phyloP scores from a whole-genome alignment of 306 rosid species.

The Cucurbita ficifolia region DNA sequence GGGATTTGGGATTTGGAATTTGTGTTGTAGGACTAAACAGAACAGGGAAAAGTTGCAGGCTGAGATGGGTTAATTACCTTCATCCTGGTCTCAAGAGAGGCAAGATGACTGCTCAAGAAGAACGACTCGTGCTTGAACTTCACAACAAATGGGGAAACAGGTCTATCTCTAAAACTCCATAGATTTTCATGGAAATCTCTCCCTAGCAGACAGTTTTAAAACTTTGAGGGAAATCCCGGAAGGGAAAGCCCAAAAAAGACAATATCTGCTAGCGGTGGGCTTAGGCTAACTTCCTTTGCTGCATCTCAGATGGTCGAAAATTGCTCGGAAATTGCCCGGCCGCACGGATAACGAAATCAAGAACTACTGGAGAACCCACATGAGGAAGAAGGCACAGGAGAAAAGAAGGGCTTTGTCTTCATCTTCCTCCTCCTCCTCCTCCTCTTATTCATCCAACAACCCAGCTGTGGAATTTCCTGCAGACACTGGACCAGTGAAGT shows the following conservation, averaged over 20 bases:
- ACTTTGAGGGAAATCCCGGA: too few relatives aligned
- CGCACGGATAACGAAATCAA: conserved; percentile 95
- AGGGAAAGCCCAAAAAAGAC: too few relatives aligned
- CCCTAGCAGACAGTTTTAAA: too few relatives aligned
- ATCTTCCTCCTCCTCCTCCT: conserved; percentile 15
- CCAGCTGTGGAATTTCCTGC: conserved; percentile 26
- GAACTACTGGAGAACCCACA: conserved; percentile 90
- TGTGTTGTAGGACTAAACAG: conserved; percentile 70
- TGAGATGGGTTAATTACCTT: conserved; percentile 91
- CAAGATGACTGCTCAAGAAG: conserved; percentile 82
- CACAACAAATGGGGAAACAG: conserved; percentile 96
- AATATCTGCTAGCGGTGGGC: too few relatives aligned
- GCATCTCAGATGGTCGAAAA: conserved; percentile 72
- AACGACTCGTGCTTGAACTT: conserved; percentile 73
- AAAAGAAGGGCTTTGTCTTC: conserved; percentile 20
- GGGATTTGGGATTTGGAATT: conserved; percentile 16
- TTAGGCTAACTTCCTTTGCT: background rate
- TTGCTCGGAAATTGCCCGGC: conserved; percentile 82
- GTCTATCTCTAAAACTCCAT: background rate
- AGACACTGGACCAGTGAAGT: conserved; percentile 49
- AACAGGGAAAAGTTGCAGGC: conserved; percentile 94
- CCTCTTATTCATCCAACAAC: conserved; percentile 35
- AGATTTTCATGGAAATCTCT: background rate
- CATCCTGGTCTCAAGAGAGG: conserved; percentile 95
- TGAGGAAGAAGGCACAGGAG: conserved; percentile 88